These are phyloP conservation scores for bread wheat (Triticum aestivum) DNA, from an alignment of 176 grass and related monocot species.

Conservation along the genomic window IWGSC_CS_RefSeq_v2.1 NC_057804.1:89055207-89055706, in stretches of 20 bases:
- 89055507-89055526: not conserved
- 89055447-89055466: not conserved
- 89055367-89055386: not conserved
- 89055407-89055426: not conserved
- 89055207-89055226: too few species aligned
- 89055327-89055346: too few species aligned
- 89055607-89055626: not conserved
- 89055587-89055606: not conserved
- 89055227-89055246: too few species aligned
- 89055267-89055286: too few species aligned
- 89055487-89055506: not conserved
- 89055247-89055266: too few species aligned
- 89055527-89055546: not conserved
- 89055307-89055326: too few species aligned
- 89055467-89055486: not conserved
- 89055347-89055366: too few species aligned
- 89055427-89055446: not conserved
- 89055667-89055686: conserved; percentile 79
- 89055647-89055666: not conserved
- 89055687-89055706: conserved; percentile 85
- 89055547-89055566: not conserved
- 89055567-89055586: not conserved
- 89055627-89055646: not conserved
- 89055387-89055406: not conserved
- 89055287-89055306: too few species aligned